Base-by-base conservation (phyloP, 805 yeast genomes). In the Zygosaccharomyces bailii region DNA sequence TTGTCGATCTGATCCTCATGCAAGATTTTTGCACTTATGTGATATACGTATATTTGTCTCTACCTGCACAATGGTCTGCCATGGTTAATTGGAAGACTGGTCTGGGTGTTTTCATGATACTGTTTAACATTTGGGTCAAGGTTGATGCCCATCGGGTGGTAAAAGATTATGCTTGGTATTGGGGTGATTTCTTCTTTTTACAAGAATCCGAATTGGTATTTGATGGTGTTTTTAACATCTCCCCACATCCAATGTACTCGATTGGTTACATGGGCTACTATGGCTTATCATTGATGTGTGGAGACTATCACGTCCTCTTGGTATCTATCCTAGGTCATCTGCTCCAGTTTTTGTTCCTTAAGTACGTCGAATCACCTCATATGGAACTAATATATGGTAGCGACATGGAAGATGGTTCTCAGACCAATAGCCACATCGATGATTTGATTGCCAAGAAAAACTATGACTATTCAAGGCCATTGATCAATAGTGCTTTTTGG, bases 171-270 rank as follows among this genome's bases (percentile, higher is more conserved):
- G 96, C 96, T 8, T 86, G 96, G 96, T 86, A 86, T 65, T 86
- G 96, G 96, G 96, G 96, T 20, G 96, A 87, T 65, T 86, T 86
- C 67, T 86, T 86, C 74, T 86, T 86, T 67, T 70, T 88, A 43
- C 85, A 84, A 60, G 80, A 78, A 45, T 65, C 73, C 34, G 82
- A 83, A 46, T 73, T 86, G 55, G 82, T 86, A 23, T 86, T 86
- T 65, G 95, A 87, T 61, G 96, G 95, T 33, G 93, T 86, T 7
- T 86, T 86, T 63, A 91, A 86, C 63, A 75, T 86, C 74, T 86
- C 89, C 11, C 96, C 96, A 14, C 96, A 86, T 60, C 96, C 96
- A 42, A 86, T 86, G 96, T 86, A 86, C 63, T 84, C 95, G 0
- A 83, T 87, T 45, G 96, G 96, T 5, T 86, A 86, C 59, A 78